phyloP scores from a whole-genome alignment of 1,284 basidiomycete species.

The Marasmius tenuissimus region DNA sequence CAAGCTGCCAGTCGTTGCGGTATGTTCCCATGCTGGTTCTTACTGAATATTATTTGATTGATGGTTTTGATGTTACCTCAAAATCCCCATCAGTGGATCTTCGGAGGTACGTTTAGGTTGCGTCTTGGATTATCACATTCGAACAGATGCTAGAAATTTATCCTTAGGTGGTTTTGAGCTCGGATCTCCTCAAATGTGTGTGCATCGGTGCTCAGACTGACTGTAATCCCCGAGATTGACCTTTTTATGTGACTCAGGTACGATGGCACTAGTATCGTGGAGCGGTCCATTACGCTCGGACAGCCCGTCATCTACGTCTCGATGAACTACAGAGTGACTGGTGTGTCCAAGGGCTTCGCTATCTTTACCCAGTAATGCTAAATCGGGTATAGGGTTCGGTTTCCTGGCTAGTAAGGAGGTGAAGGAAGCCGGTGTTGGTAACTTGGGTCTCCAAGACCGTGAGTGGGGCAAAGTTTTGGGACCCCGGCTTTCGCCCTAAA shows the following conservation, averaged over 20 bases:
- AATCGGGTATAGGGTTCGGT: slow-evolving; percentile 26
- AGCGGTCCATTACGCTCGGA: slow-evolving; percentile 44
- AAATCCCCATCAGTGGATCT: slow-evolving; percentile 45
- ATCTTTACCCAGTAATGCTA: background rate
- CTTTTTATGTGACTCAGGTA: slow-evolving; percentile 32
- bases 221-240: slow-evolving; percentile 1
- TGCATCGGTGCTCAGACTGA: background rate
- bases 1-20: slow-evolving; percentile 56
- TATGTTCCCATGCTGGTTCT: slow-evolving; percentile 26
- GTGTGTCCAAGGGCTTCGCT: slow-evolving; percentile 8
- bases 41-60: background rate
- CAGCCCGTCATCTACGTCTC: slow-evolving; percentile 54
- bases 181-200: slow-evolving; percentile 35
- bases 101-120: slow-evolving; percentile 39
- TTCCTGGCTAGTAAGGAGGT: slow-evolving; percentile 44
- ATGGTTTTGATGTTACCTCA: background rate
- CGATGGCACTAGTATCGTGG: slow-evolving; percentile 44
- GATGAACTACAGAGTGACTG: slow-evolving; percentile 49
- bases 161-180: slow-evolving; percentile 42
- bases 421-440: slow-evolving; percentile 42
- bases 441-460: slow-evolving; percentile 46
- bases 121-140: background rate
- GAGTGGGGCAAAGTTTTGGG: slow-evolving; percentile 8
- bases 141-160: background rate
- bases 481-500: background rate